Conservation (phyloP, 23 red algal genomes). For the Agarophyton chilense region DNA sequence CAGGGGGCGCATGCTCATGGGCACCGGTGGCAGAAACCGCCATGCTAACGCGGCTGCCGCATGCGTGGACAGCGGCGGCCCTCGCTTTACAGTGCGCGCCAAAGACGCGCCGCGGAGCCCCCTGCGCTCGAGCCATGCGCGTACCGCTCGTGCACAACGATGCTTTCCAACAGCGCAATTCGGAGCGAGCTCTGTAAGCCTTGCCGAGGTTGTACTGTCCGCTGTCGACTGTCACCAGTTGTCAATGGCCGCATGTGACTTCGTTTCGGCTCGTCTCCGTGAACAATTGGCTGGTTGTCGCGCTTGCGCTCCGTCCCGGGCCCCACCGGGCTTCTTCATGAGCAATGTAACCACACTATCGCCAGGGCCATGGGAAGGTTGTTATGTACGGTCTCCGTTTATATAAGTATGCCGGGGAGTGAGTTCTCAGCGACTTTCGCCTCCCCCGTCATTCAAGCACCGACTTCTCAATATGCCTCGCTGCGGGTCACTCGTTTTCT, state of each 20-base stretch:
- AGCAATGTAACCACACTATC: no score
- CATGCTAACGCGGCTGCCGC: slow-evolving; percentile 18
- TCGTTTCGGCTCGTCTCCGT: no score
- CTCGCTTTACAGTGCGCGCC: background rate
- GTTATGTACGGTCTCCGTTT: no score
- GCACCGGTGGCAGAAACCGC: background rate
- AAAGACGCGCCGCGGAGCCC: background rate
- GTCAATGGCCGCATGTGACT: no score
- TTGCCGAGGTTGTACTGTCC: background rate
- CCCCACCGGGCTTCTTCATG: no score
- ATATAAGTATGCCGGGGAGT: no score
- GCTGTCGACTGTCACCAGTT: no score
- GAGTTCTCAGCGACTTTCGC: no score
- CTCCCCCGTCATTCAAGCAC: no score
- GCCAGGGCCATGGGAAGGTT: no score
- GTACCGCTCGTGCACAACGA: slow-evolving; percentile 4
- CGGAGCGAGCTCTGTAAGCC: background rate
- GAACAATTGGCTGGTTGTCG: no score
- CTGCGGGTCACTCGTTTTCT: background rate
- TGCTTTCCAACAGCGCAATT: slow-evolving; percentile 18
- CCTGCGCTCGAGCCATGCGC: slow-evolving; percentile 3
- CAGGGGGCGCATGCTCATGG: background rate
- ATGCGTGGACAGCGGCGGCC: background rate
- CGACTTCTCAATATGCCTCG: background rate
- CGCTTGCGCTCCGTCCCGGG: no score